Conservation (phyloP, 1,284 basidiomycete genomes). For the Rhodotorula sp. region DNA sequence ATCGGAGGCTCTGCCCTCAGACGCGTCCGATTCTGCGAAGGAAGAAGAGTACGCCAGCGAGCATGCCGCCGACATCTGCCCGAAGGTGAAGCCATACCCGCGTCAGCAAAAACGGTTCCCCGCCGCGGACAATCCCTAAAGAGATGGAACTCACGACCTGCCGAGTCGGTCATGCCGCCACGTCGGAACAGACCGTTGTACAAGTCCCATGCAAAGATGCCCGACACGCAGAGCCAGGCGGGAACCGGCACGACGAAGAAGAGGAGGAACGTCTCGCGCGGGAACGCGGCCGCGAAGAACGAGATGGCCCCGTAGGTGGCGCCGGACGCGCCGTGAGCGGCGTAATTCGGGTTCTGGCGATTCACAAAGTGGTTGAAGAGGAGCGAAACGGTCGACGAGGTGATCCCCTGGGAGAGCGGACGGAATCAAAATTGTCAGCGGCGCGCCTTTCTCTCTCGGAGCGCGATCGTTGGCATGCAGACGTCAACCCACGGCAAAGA, state of each 20-base stretch:
- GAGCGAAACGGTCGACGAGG: conserved; percentile 3
- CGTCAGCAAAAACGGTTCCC: not conserved
- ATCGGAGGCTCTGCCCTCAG: not conserved
- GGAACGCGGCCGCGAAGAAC: conserved; percentile 32
- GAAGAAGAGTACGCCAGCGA: conserved; percentile 29
- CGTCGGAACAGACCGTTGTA: conserved; percentile 17
- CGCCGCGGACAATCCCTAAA: not conserved
- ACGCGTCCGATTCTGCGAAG: conserved; percentile 24
- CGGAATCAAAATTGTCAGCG: not conserved
- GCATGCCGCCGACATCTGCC: conserved; percentile 29
- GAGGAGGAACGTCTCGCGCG: conserved; percentile 29
- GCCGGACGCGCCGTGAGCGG: conserved; percentile 29
- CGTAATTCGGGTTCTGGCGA: not conserved
- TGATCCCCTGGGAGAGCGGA: not conserved
- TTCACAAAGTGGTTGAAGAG: conserved; percentile 13
- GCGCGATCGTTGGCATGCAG: not conserved
- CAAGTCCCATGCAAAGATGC: conserved; percentile 34
- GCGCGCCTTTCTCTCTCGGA: not conserved
- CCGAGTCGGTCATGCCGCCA: conserved; percentile 31
- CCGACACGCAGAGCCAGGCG: conserved; percentile 34
- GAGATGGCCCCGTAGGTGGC: conserved; percentile 26
- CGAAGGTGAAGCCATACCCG: too few relatives aligned
- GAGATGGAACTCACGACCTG: conserved; percentile 22
- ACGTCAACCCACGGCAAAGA: conserved; percentile 22
- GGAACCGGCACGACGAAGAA: conserved; percentile 39